Evolutionary conservation across 2,329 filamentous ascomycete species (phyloP), one percentile per base, ranked within the genome.

Genomic region (Lojkania enalia): DNA sequence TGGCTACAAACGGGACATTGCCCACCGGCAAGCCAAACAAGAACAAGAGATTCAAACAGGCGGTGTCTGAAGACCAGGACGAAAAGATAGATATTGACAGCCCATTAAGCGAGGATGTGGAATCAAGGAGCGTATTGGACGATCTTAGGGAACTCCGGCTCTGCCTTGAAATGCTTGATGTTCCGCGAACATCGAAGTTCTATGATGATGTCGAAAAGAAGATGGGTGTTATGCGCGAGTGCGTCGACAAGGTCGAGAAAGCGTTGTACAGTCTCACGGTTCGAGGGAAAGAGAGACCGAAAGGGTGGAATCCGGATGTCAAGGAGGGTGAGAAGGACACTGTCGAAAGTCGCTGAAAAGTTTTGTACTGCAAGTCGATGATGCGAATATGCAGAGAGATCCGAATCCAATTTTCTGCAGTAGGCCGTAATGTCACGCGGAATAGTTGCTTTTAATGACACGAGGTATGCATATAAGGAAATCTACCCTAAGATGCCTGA

Each of bases 241-340:
- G 90, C 67, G 90, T 99, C 19, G 85, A 87, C 63, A 99, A 99
- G 77, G 94, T 99, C 9, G 94, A 99, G 78, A 85, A 83, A 55
- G 82, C 92, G 18, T 84, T 90, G 20, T 99, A 97, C 69, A 90
- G 90, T 3, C 82, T 96, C 55, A 83, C 86, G 20, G 88, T 99
- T 16, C 79, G 94, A 40, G 92, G 92, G 0, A 88, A 86, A 40
- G 94, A 99, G 75, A 76, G 90, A 51, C 92, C 92, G 0, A 88
- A 87, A 64, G 92, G 92, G 0, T 97, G 92, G 92, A 81, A 94
- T 64, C 92, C 91, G 3, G 91, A 96, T 64, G 70, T 88, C 64
- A 72, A 73, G 18, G 72, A 61, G 16, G 70, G 70, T 15, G 66
- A 65, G 39, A 67, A 68, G 44, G 61, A 63, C 20, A 69, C 69